Evolutionary conservation across 306 rosid genomes (phyloP), one percentile per base, ranked within the genome.

Genomic region (Arachis stenosperma): DNA sequence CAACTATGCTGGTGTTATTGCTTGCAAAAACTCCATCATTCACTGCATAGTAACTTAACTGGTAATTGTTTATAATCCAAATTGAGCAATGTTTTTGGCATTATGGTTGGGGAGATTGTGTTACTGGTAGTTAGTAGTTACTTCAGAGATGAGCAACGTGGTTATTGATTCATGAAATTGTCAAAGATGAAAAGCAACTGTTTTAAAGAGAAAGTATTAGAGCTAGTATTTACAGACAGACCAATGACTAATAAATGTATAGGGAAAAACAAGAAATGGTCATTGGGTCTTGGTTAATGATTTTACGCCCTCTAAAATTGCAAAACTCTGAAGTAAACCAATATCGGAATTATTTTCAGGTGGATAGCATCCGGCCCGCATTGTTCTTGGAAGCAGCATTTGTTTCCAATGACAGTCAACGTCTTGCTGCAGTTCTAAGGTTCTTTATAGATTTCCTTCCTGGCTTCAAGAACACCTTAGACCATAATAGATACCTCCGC

Each of bases 381-480:
- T 72, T 91, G 88, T 95, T 91, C 87, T 95, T 91, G 12, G 92
- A 95, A 81, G 90, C 90, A 4, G 97, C 98, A 64, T 84, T 83
- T 63, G 81, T 82, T 40, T 87, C 93, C 48, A 87, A 69, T 9
- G 88, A 95, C 81, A 72, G 91, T 2, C 93, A 88, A 79, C 89
- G 84, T 83, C 85, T 91, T 55, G 90, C 98, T 70, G 90, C 99
- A 39, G 96, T 91, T 78, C 79, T 91, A 62, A 89, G 97, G 75
- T 95, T 95, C 88, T 84, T 88, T 39, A 67, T 89, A 39, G 97
- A 95, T 79, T 95, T 90, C 48, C 85, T 81, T 57, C 98, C 99
- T 63, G 88, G 86, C 52, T 90, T 91, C 85, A 82, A 74, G 81
- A 73, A 76, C 78, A 87, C 91, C 55, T 68, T 86, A 3, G 98